A percentile compares a stretch with the other conserved stretches of the same genome.
Conservation (phyloP, 345 rosid genomes). For the Barbarea vulgaris region DNA sequence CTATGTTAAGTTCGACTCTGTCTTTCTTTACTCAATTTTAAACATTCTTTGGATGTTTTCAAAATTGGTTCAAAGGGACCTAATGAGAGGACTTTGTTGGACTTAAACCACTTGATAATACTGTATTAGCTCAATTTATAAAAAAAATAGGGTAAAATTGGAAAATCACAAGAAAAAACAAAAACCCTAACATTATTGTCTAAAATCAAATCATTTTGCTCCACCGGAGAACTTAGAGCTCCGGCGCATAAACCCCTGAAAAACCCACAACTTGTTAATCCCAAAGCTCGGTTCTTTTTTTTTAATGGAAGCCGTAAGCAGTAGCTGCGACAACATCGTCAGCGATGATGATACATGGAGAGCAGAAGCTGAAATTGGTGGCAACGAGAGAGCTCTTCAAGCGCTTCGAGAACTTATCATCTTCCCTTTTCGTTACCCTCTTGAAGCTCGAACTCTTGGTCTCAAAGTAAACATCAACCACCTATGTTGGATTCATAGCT, state of each 20-base stretch:
- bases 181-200: conserved; percentile 10
- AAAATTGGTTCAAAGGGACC: neutral
- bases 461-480: conserved; percentile 52
- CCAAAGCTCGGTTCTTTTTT: conserved; percentile 5
- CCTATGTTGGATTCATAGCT: neutral
- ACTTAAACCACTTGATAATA: neutral
- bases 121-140: too few relatives aligned
- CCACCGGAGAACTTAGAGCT: neutral
- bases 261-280: neutral
- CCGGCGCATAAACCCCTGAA: conserved; percentile 29
- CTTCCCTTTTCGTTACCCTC: conserved; percentile 70
- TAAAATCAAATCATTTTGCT: neutral
- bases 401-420: conserved; percentile 82
- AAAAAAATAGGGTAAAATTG: conserved; percentile 15
- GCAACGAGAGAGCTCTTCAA: conserved; percentile 74
- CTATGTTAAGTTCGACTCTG: neutral
- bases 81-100: neutral
- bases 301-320: conserved; percentile 29
- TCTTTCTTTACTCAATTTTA: neutral
- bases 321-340: conserved; percentile 27
- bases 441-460: conserved; percentile 74
- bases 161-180: neutral
- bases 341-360: conserved; percentile 45
- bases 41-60: neutral
- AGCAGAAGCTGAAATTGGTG: conserved; percentile 83